Base-by-base conservation (phyloP, 176 grass and related monocot species). In the Eleusine coracana region DNA sequence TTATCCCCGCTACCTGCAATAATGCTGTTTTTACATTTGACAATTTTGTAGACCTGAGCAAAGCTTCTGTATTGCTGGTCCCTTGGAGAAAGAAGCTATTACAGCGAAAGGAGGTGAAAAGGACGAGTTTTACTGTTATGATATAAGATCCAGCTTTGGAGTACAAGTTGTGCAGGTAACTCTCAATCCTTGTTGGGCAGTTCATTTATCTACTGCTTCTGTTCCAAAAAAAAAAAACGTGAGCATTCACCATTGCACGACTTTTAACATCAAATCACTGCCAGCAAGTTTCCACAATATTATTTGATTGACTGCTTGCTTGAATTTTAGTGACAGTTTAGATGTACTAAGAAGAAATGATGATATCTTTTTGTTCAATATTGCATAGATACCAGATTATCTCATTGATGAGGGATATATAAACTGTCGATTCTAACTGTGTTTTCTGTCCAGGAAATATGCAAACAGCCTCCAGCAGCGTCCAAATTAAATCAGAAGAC, bases 131-230 rank as follows among this genome's bases (percentile, higher is more conserved):
- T 65, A 65, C 12, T 29, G 66, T 39, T 99, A 96, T 38, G 96
- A 99, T 88, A 89, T 99, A 86, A 86, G 87, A 63, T 99, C 96
- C 64, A 99, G 93, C 60, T 99, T 93, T 69, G 93, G 96, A 10
- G 80, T 91, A 71, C 96, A 99, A 87, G 89, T 99, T 85, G 96
- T 96, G 61, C 93, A 99, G 92, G 96, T 99, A 96, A 68, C 68
- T 75, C 20, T 55, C 40, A 34, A 9, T 34, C 55, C 36, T 74
- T 83, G 54, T 31, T 70, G 74, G 16, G 11, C 14, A 82, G 7
- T 80, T 75, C 44, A 48, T 52, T 29, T 2, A 0, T 16, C 18
- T 83, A 2, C 10, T 12, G 14, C 56, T 21, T 0, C 31, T 36
- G 40, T 52, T 75, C 59, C 34, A 5, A 16, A 73, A 15, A 50